Base-by-base conservation (phyloP, 345 rosid genomes). In the Ricinus communis region DNA sequence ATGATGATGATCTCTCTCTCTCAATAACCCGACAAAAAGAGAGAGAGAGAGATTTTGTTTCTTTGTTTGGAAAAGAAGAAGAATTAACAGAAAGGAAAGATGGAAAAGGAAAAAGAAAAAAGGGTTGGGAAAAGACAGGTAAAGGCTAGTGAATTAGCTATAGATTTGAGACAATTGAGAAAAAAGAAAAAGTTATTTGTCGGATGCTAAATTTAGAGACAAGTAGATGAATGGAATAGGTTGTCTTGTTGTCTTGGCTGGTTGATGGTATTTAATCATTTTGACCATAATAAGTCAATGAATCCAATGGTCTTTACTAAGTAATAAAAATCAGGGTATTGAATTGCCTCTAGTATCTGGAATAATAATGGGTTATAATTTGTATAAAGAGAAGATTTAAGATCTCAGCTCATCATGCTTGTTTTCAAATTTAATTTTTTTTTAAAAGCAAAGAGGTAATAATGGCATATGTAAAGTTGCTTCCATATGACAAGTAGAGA, bases 121-220 rank as follows among this genome's bases (percentile, higher is more conserved):
- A 38, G 0, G 1, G 25, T 9, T 53, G 6, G 24, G 30, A 3
- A 18, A 27, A 50, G 25, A n/a, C 21, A 53, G 25, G 25, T 53
- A 9, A 24, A 21, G 24, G 24, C 6, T 18, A 2, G 30, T 54
- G n/a, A n/a, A n/a, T n/a, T n/a, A n/a, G n/a, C n/a, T 54, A 22
- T 11, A n/a, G n/a, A 47, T 10, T 54, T 7, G 16, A 25, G 1
- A 8, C 27, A 53, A n/a, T 53, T 53, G 49, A 62, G 66, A 62
- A 1, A 18, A 62, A 3, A 18, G 15, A 1, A 38, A 38, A 38
- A 3, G 47, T 58, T 4, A 58, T 3, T 22, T 43, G 31, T 66
- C 22, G 49, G 66, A 5, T 56, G 60, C 60, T 25, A 56, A 56
- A 56, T 11, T 56, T 56, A 56, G 60, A 16, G 18, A 53, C 33